Base-by-base conservation (phyloP, 169 alveolate species). In the Eimeria praecox region DNA sequence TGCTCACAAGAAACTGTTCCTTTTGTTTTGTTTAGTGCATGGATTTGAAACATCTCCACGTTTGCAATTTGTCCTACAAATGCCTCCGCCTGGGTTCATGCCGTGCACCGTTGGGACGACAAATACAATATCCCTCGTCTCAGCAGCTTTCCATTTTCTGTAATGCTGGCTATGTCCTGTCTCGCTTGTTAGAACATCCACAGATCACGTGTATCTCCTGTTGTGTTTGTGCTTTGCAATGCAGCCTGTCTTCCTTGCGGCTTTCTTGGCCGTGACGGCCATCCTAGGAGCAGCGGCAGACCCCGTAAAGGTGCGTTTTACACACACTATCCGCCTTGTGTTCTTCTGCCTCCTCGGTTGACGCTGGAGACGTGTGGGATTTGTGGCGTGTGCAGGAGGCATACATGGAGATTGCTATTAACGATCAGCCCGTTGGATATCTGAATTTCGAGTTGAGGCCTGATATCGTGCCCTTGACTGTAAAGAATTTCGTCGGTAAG, bases 391-490 rank as follows among this genome's bases (percentile, higher is more conserved):
- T 46, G 46, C 93, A 86, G 95, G 75, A 86, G 86, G 99, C 98
- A n/a, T 97, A 97, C 95, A 75, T 98, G 96, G 99, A 98, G 73
- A 94, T 98, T 46, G 92, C 97, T 95, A 96, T 98, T 24, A 98
- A 98, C 40, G 97, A 95, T 27, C 97, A 95, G 33, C 91, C 94
- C 94, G 94, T 97, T 89, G 98, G 99, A 95, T 98, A 99, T 95
- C 97, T 99, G 27, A 66, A 71, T 38, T 49, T 94, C 56, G 78
- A 73, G 27, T 97, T 99, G 83, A 99, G 97, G 95, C 97, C 98
- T 71, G 97, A 98, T 95, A 98, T 97, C 78, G 98, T 99, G 77
- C 99, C 99, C 59, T 98, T 98, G 94, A 99, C 99, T 16, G 99
- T 99, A 30, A 99, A 99, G 96, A 99, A 99, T 97, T 99, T 99